Percentiles rank a stretch among this genome's conserved stretches.
These are phyloP conservation scores for Boletus vinaceobasis DNA, from an alignment of 768 basidiomycete genomes.

Conservation along the genomic window DNA sequence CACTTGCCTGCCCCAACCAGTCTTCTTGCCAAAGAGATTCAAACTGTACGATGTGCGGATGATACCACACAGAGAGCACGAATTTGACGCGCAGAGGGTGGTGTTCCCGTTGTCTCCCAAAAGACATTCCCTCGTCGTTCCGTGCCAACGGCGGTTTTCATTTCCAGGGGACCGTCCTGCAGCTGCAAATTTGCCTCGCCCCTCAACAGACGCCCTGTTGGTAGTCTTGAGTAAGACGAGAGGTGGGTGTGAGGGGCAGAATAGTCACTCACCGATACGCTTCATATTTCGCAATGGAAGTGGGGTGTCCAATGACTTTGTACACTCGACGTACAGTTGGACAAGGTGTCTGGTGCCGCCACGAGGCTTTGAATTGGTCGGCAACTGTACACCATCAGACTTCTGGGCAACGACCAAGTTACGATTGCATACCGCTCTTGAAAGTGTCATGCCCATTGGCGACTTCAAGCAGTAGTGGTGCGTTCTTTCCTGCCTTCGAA, in stretches of 20 bases:
- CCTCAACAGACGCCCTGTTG: constrained; percentile 52
- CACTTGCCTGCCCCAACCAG: constrained; percentile 64
- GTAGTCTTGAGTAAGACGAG: not conserved
- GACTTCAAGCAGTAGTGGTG: constrained; percentile 58
- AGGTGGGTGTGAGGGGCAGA: not conserved
- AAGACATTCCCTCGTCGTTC: constrained; percentile 62
- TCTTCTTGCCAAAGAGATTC: constrained; percentile 63
- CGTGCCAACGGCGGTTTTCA: constrained; percentile 75
- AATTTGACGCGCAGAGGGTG: constrained; percentile 46
- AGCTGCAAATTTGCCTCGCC: constrained; percentile 53
- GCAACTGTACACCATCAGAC: constrained; percentile 39
- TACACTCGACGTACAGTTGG: constrained; percentile 60
- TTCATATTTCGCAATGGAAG: constrained; percentile 53
- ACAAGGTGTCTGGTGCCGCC: constrained; percentile 58
- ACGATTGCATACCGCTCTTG: constrained; percentile 50
- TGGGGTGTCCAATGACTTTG: constrained; percentile 54
- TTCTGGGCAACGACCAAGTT: not conserved
- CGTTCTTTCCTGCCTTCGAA: constrained; percentile 51
- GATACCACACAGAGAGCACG: constrained; percentile 63
- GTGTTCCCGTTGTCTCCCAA: constrained; percentile 61
- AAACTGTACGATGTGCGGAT: constrained; percentile 63
- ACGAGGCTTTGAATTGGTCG: constrained; percentile 67
- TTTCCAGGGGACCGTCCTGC: constrained; percentile 60
- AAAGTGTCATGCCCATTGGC: constrained; percentile 59
- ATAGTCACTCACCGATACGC: constrained; percentile 49